Percentiles rank a stretch among this genome's conserved stretches.
These are phyloP conservation scores for Candida sphagnicola DNA, from an alignment of 805 yeast species.

Conservation along the genomic window DNA sequence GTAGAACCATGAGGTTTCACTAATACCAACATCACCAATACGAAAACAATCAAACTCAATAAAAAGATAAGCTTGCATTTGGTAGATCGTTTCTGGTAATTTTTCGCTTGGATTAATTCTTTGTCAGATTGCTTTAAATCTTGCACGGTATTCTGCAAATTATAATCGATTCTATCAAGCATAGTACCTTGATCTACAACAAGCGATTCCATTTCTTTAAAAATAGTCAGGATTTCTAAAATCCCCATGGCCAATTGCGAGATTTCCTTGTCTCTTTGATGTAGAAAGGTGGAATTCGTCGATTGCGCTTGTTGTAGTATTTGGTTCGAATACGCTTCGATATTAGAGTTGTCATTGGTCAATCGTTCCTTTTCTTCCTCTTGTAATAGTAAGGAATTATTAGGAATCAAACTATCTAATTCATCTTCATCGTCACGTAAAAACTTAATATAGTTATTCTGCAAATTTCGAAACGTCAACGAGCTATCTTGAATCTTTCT, in stretches of 20 bases:
- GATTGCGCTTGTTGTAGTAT: conserved; percentile 22
- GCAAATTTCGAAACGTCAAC: conserved; percentile 77
- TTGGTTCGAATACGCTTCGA: conserved; percentile 37
- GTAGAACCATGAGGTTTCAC: conserved; percentile 50
- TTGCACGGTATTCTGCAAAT: conserved; percentile 72
- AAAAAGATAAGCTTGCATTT: conserved; percentile 86
- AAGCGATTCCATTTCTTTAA: conserved; percentile 86
- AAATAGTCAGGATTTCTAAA: conserved; percentile 86
- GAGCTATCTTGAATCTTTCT: conserved; percentile 76
- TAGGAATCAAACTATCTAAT: conserved; percentile 18
- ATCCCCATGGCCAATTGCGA: conserved; percentile 91
- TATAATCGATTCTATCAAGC: conserved; percentile 90
- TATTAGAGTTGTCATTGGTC: conserved; percentile 9
- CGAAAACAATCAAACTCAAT: conserved; percentile 64
- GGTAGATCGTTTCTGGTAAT: conserved; percentile 82
- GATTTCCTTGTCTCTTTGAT: conserved; percentile 85
- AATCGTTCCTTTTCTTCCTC: conserved; percentile 8
- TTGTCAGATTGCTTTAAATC: conserved; percentile 74
- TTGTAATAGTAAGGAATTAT: conserved; percentile 3
- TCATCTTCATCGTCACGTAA: conserved; percentile 76
- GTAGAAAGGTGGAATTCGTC: conserved; percentile 31
- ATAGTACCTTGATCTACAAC: conserved; percentile 95
- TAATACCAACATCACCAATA: conserved; percentile 64
- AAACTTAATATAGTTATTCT: conserved; percentile 82
- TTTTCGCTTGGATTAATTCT: conserved; percentile 71